These are phyloP conservation scores for Bipolaris oryzae DNA, from an alignment of 2,329 filamentous ascomycete genomes.

Conservation along the genomic window DNA sequence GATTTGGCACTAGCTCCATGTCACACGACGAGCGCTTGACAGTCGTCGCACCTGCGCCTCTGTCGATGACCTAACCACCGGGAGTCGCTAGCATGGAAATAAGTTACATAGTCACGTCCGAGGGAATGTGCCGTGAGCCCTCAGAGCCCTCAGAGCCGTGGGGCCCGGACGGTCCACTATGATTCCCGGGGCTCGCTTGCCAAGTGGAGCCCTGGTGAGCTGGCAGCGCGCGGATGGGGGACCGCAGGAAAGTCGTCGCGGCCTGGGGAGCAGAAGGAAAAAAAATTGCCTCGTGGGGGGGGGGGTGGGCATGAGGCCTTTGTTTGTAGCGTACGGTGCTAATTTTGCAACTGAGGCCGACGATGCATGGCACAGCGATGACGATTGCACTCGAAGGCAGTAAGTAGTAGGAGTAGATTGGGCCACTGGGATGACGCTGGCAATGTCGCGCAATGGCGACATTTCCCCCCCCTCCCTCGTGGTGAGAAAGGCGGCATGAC, in stretches of 20 bases:
- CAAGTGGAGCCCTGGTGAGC: conserved; percentile 23
- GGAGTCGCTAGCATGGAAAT: conserved; percentile 15
- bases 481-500: conserved; percentile 24
- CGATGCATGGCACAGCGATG: background rate
- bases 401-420: background rate
- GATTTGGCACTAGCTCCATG: conserved; percentile 6
- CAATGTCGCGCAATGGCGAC: conserved; percentile 29
- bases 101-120: background rate
- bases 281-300: conserved; percentile 3
- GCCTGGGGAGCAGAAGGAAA: background rate
- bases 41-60: conserved; percentile 10
- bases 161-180: conserved; percentile 10
- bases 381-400: background rate
- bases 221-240: conserved; percentile 17
- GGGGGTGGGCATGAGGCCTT: background rate
- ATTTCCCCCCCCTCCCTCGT: conserved; percentile 6
- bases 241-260: conserved; percentile 2
- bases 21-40: conserved; percentile 23
- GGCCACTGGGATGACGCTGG: conserved; percentile 5
- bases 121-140: conserved; percentile 18
- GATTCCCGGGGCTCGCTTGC: conserved; percentile 19
- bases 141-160: background rate
- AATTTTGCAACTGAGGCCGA: background rate
- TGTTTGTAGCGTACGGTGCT: background rate
- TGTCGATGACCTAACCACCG: conserved; percentile 26